Conservation (phyloP, 768 basidiomycete genomes). For the Exidia glandulosa region DNA sequence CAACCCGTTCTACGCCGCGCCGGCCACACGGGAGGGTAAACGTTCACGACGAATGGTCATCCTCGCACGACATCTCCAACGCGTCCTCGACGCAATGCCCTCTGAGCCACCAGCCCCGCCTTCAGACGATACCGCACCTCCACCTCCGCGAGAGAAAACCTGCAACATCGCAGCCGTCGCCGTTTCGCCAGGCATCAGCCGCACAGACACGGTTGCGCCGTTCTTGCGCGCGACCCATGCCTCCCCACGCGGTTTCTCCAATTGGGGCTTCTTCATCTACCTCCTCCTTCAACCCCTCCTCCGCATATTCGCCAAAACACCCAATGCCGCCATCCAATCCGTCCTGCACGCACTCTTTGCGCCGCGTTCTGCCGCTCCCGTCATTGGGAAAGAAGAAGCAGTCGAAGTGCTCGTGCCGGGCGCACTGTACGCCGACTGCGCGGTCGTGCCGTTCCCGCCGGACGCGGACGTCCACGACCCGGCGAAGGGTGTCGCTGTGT, state of each 20-base stretch:
- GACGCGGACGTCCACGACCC: conserved; percentile 1
- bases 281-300: conserved; percentile 55
- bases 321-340: conserved; percentile 53
- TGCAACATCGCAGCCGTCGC: conserved; percentile 67
- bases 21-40: conserved; percentile 39
- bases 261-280: conserved; percentile 45
- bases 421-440: conserved; percentile 66
- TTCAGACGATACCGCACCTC: conserved; percentile 18
- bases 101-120: conserved; percentile 33
- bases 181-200: conserved; percentile 68
- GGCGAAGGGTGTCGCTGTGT: conserved; percentile 1
- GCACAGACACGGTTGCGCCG: conserved; percentile 54
- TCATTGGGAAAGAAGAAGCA: conserved; percentile 33
- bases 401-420: conserved; percentile 54
- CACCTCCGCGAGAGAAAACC: conserved; percentile 28
- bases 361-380: conserved; percentile 23
- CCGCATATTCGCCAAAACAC: conserved; percentile 58
- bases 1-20: conserved; percentile 82
- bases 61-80: conserved; percentile 70
- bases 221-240: conserved; percentile 15
- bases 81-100: conserved; percentile 73
- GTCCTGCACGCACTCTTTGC: conserved; percentile 76
- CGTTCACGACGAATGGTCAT: conserved; percentile 53
- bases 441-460: conserved; percentile 31
- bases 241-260: conserved; percentile 22